Evolutionary conservation across 768 basidiomycete genomes (phyloP), one percentile per base, ranked within the genome.

Genomic region (Tulasnella sp.): DNA sequence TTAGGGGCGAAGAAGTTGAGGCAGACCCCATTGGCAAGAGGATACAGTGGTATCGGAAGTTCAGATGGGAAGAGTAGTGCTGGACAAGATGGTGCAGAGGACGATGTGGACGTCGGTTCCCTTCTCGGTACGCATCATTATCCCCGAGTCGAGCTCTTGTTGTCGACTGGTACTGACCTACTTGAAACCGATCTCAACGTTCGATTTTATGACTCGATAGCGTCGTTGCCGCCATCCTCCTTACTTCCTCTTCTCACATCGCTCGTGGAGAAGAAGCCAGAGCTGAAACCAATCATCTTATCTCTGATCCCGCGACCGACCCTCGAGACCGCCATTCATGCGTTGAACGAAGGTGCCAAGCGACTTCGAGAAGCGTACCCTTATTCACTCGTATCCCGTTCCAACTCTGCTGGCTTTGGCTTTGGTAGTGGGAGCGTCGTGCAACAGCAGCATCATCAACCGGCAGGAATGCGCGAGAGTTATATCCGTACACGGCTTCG

Each of bases 251-350:
- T 91, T 41, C 71, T 92, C 21, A 84, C 77, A 26, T 79, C 86
- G 10, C 73, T 92, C 58, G 72, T 92, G 24, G 76, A 77, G 60
- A 71, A 76, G 0, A 82, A 89, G 63, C 89, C 89, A 0, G 75
- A 79, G 2, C 73, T 92, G 50, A 92, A 88, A 70, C 76, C 82
- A 1, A 71, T 79, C 8, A 78, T 92, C 58, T 72, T 92, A 38
- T 82, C 83, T 30, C 75, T 92, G 38, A 88, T 92, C 67, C 89
- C 89, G 52, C 81, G 86, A n/a, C 89, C 89, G 13, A 85, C 88
- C 1, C 73, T 90, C 60, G 84, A 88, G 29, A 82, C 78, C 29
- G 88, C 86, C 9, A 70, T 82, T 27, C 80, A 88, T 65, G 82
- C 83, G 11, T 71, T 92, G 24, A 77, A 78, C 32, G 78, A 77